These are phyloP conservation scores for Corymbia maculata DNA, from an alignment of 345 rosid species.

Conservation along the genomic window DNA sequence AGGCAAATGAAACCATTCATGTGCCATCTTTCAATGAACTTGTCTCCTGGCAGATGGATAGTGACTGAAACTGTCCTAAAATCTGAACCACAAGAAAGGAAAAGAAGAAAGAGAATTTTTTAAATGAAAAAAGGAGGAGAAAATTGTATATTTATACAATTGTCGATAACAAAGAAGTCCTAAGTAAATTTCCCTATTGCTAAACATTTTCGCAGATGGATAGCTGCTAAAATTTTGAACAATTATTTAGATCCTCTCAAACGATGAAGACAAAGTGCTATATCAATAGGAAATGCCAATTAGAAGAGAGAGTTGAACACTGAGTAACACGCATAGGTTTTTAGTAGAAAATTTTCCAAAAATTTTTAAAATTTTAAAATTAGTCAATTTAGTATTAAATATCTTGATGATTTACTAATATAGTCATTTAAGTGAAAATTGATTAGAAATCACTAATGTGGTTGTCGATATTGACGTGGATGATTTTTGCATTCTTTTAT, in stretches of 20 bases:
- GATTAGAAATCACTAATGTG: accelerated
- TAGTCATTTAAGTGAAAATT: background rate
- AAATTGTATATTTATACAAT: background rate
- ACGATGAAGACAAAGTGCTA: background rate
- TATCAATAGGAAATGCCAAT: accelerated
- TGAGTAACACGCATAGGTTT: background rate
- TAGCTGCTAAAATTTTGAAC: background rate
- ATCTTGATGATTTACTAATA: background rate
- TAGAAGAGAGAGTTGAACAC: background rate
- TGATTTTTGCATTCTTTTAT: background rate
- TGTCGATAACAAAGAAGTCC: background rate
- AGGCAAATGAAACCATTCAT: background rate
- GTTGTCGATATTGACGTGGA: accelerated
- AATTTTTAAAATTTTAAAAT: accelerated
- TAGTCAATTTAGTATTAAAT: background rate
- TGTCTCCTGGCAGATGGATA: background rate
- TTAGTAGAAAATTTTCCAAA: background rate
- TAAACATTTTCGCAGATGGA: background rate
- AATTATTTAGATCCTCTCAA: background rate
- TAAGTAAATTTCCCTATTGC: background rate
- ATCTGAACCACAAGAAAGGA: background rate
- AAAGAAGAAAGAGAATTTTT: background rate
- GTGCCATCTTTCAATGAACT: background rate
- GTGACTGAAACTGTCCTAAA: background rate
- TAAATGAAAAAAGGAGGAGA: accelerated